Base-by-base conservation (phyloP, 495 filamentous ascomycete species). In the Hyaloscypha finlandica region DNA sequence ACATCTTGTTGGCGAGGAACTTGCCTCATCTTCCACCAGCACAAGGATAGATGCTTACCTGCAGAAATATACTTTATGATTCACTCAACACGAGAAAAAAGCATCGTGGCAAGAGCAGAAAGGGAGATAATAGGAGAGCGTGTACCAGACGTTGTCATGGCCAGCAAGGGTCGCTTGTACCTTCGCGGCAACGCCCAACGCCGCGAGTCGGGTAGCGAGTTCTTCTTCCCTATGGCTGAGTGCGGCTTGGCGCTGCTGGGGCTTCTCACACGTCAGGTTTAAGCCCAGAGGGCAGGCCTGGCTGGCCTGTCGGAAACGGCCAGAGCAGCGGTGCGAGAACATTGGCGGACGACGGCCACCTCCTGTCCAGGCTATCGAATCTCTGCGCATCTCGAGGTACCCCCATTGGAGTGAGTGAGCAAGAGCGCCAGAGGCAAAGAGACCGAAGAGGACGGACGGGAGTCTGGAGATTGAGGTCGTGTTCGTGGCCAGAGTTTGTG, bases 161-260 rank as follows among this genome's bases (percentile, higher is more conserved):
- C 51, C 16, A 11, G 16, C 29, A 12, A 14, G 9, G 53, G 53
- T 29, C 29, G 9, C 11, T 29, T 9, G 20, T 5, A 56, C 53
- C 19, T 30, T 56, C 25, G 53, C 53, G 53, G 11, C 8, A 48
- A 4, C 42, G 42, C 42, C 42, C n/a, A 56, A 56, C 51, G 51
- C 51, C 51, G 51, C 19, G 8, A 6, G 51, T 25, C 6, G 20
- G 53, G 53, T 29, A 56, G 53, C 53, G 53, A 56, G 19, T n/a
- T 14, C 9, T 25, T 25, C 53, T 19, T 48, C 53, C 53, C 22
- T 56, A 56, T 25, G 53, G 22, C 53, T 22, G 53, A 25, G 53
- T 29, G 22, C n/a, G 22, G 0, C 56, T 59, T 59, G 56, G 56
- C 56, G 56, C 22, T 37, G 56, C 25, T 59, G 35, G 56, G 56